phyloP scores from a whole-genome alignment of 2,329 filamentous ascomycete genomes.

The Nigrospora oryzae region DNA sequence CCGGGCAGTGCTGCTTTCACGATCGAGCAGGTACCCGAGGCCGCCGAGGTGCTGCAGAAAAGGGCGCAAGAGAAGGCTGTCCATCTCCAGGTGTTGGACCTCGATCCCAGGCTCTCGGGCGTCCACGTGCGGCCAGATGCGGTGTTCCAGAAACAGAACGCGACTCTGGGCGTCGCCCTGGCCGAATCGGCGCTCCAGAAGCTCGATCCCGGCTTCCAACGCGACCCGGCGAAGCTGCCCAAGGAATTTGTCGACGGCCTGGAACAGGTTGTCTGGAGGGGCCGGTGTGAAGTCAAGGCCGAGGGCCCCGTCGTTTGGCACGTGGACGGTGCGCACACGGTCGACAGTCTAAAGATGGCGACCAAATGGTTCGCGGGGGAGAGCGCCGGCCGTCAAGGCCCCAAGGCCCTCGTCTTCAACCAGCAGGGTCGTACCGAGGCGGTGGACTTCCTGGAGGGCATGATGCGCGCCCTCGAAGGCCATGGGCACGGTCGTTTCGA shows the following conservation, averaged over 20 bases:
- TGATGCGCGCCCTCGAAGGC: slow-evolving; percentile 27
- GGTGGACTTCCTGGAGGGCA: slow-evolving; percentile 38
- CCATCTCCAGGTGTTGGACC: slow-evolving; percentile 32
- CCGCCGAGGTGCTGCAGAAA: slow-evolving; percentile 33
- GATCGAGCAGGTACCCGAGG: slow-evolving; percentile 38
- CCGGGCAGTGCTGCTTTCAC: slow-evolving; percentile 48
- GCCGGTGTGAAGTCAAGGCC: slow-evolving; percentile 60
- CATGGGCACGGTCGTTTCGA: slow-evolving; percentile 43
- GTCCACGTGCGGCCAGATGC: slow-evolving; percentile 44
- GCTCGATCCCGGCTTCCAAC: slow-evolving; percentile 25
- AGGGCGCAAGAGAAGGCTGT: slow-evolving; percentile 46
- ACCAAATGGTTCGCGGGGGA: slow-evolving; percentile 69
- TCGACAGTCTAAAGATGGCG: slow-evolving; percentile 78
- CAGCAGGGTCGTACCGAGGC: slow-evolving; percentile 3
- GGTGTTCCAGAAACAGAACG: slow-evolving; percentile 50
- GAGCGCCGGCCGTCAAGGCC: slow-evolving; percentile 16
- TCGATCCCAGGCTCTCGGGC: slow-evolving; percentile 34
- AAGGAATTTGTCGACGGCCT: slow-evolving; percentile 63
- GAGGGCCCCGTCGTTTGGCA: slow-evolving; percentile 64
- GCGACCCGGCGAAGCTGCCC: slow-evolving; percentile 34
- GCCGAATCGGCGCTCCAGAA: slow-evolving; percentile 39
- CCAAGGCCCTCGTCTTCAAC: slow-evolving; percentile 61
- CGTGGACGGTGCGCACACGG: slow-evolving; percentile 87
- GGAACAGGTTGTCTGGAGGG: slow-evolving; percentile 67
- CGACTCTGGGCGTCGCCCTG: slow-evolving; percentile 38